Conservation (phyloP, 768 basidiomycete genomes). For the Boletus vermiculosoides region DNA sequence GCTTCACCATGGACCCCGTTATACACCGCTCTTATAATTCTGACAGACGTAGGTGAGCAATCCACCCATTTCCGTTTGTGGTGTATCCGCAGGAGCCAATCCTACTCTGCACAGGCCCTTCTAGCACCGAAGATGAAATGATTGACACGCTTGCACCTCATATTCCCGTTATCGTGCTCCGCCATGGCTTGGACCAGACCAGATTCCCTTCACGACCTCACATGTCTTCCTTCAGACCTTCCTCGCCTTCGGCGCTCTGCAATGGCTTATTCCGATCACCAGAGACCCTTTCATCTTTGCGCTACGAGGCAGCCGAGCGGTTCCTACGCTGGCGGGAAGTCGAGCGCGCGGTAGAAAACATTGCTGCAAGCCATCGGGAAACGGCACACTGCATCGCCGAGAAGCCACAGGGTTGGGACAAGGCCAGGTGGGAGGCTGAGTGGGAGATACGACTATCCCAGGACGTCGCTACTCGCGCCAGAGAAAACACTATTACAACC, state of each 20-base stretch:
- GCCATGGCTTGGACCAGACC: constrained; percentile 37
- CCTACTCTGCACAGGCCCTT: constrained; percentile 23
- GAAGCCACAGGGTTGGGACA: constrained; percentile 47
- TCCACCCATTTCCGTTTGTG: not conserved
- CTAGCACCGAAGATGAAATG: constrained; percentile 41
- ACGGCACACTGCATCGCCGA: constrained; percentile 19
- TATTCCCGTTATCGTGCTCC: constrained; percentile 58
- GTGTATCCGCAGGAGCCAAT: constrained; percentile 4
- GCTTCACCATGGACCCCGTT: constrained; percentile 58
- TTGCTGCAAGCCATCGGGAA: constrained; percentile 35
- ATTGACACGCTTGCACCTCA: constrained; percentile 50
- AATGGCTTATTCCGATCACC: constrained; percentile 63
- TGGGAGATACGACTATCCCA: constrained; percentile 61
- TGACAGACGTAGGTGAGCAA: constrained; percentile 47
- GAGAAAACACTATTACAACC: constrained; percentile 37
- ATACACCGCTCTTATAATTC: constrained; percentile 58
- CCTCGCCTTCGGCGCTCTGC: constrained; percentile 50
- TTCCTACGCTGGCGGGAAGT: constrained; percentile 75
- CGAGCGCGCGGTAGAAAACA: constrained; percentile 50
- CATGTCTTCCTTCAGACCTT: constrained; percentile 58
- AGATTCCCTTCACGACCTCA: constrained; percentile 32
- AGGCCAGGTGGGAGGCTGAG: constrained; percentile 64
- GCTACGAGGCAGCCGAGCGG: constrained; percentile 64
- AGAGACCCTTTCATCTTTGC: constrained; percentile 53
- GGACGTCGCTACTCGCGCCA: constrained; percentile 53